phyloP scores from a whole-genome alignment of 2,329 filamentous ascomycete species.

The Calonectria fujianensis region DNA sequence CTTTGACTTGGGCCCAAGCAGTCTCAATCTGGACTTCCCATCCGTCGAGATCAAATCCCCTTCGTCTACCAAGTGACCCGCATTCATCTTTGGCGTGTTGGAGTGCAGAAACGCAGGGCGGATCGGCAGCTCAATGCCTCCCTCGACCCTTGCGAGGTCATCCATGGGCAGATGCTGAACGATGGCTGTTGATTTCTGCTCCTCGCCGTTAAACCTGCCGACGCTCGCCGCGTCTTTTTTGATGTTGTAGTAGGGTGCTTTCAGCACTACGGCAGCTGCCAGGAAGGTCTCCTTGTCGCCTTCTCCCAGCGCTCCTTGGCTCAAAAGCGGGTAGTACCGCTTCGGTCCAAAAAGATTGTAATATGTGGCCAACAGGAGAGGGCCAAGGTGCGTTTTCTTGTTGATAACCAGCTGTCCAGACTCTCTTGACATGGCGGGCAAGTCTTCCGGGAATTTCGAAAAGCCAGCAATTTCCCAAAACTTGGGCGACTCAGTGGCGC shows the following conservation, averaged over 20 bases:
- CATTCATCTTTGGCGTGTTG: slow-evolving; percentile 41
- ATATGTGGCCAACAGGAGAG: slow-evolving; percentile 38
- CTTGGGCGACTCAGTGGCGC: slow-evolving; percentile 33
- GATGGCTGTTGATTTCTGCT: slow-evolving; percentile 36
- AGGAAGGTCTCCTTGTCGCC: slow-evolving; percentile 41
- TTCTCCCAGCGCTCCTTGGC: slow-evolving; percentile 39
- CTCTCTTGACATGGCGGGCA: slow-evolving; percentile 33
- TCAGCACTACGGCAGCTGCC: slow-evolving; percentile 35
- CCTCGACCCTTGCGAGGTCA: slow-evolving; percentile 1
- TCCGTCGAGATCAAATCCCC: slow-evolving; percentile 34
- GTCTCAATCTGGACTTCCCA: slow-evolving; percentile 33
- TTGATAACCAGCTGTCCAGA: slow-evolving; percentile 38
- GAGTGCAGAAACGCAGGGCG: slow-evolving; percentile 39
- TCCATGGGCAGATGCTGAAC: slow-evolving; percentile 35
- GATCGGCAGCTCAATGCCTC: not conserved
- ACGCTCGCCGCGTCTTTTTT: slow-evolving; percentile 24
- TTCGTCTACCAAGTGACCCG: slow-evolving; percentile 38
- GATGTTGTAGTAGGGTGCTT: slow-evolving; percentile 30
- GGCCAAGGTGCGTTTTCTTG: slow-evolving; percentile 33
- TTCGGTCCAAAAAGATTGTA: slow-evolving; percentile 39
- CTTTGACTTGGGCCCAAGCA: slow-evolving; percentile 34
- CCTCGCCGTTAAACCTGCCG: slow-evolving; percentile 32
- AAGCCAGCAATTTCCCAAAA: slow-evolving; percentile 39
- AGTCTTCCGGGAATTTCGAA: slow-evolving; percentile 25
- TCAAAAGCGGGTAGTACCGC: slow-evolving; percentile 34